Conservation (phyloP, 2,329 filamentous ascomycete species). For the Saccharata proteae region DNA sequence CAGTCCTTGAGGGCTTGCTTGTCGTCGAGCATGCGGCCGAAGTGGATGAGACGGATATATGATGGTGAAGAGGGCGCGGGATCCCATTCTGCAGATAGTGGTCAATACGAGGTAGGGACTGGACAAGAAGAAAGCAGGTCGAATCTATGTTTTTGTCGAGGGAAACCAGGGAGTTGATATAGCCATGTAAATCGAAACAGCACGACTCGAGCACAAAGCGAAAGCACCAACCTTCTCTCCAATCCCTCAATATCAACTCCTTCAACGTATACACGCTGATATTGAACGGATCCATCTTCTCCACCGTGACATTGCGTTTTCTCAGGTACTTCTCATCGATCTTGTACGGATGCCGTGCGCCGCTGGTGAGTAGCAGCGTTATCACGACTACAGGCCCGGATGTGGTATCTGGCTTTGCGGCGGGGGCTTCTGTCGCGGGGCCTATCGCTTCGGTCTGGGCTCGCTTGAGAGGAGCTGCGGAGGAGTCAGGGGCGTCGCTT, state of each 20-base stretch:
- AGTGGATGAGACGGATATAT: conserved; percentile 81
- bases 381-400: conserved; percentile 49
- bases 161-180: no score
- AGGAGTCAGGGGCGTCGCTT: background rate
- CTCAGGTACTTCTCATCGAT: conserved; percentile 77
- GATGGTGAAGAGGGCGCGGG: conserved; percentile 72
- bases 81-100: conserved; percentile 68
- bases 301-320: conserved; percentile 67
- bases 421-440: conserved; percentile 33
- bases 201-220: no score
- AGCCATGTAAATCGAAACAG: no score
- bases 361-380: conserved; percentile 69
- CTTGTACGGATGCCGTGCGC: conserved; percentile 77
- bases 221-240: conserved; percentile 54
- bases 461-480: conserved; percentile 16
- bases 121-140: no score
- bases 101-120: no score
- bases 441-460: conserved; percentile 34
- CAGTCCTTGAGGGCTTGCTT: conserved; percentile 75
- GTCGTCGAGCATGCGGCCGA: conserved; percentile 82
- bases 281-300: conserved; percentile 68
- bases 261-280: conserved; percentile 92
- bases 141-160: no score
- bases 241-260: conserved; percentile 85
- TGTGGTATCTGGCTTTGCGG: conserved; percentile 24